phyloP scores from a whole-genome alignment of 805 yeast species.

The Scheffersomyces spartinae region DNA sequence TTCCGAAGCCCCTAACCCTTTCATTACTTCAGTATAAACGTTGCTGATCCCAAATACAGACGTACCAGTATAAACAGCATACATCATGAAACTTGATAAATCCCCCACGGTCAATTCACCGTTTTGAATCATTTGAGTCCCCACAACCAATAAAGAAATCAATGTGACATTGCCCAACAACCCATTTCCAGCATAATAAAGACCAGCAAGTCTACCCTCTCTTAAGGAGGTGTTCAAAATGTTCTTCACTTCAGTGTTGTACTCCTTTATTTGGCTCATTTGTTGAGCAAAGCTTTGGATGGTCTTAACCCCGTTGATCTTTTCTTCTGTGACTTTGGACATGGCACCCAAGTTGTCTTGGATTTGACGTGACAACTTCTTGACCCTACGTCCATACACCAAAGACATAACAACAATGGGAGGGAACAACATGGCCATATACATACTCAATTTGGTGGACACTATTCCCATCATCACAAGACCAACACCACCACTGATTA shows the following conservation, averaged over 20 bases:
- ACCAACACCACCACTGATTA: constrained; percentile 77
- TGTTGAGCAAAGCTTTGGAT: constrained; percentile 91
- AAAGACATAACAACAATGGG: constrained; percentile 72
- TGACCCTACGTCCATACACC: constrained; percentile 71
- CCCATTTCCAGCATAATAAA: constrained; percentile 69
- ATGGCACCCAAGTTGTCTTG: constrained; percentile 79
- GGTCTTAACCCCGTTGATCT: constrained; percentile 72
- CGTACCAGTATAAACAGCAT: constrained; percentile 88
- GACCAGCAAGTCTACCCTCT: constrained; percentile 72
- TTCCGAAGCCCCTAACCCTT: constrained; percentile 93
- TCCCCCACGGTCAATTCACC: constrained; percentile 83
- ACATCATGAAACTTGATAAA: constrained; percentile 86
- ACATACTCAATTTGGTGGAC: constrained; percentile 69
- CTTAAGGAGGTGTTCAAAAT: constrained; percentile 56
- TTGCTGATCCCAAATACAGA: constrained; percentile 85
- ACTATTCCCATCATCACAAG: constrained; percentile 86
- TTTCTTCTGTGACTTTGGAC: constrained; percentile 88
- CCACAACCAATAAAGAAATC: constrained; percentile 66
- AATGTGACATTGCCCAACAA: constrained; percentile 75
- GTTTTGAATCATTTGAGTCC: constrained; percentile 67
- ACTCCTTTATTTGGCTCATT: constrained; percentile 60
- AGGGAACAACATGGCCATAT: constrained; percentile 73
- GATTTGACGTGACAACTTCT: constrained; percentile 59
- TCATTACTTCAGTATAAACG: constrained; percentile 90
- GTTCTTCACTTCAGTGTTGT: constrained; percentile 58